Base-by-base conservation (phyloP, 2,329 filamentous ascomycete species). In the Alternaria infectoria region DNA sequence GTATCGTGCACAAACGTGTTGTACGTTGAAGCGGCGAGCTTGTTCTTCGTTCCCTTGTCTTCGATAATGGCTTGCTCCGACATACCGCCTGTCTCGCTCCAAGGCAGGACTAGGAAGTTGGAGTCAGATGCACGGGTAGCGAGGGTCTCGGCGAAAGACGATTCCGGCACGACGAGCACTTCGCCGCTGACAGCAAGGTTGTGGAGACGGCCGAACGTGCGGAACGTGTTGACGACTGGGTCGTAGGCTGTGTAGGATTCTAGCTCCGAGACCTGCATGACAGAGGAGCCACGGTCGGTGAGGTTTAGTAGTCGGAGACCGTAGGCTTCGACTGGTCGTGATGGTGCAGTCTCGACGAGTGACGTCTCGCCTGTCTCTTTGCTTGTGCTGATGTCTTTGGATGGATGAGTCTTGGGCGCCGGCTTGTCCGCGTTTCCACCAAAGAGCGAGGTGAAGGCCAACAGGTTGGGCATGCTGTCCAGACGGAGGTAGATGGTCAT, bases 201-300 rank as follows among this genome's bases (percentile, higher is more conserved):
- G 75, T 96, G 89, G 44, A 97, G 87, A 66, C 91, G 91, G 2
- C 93, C 93, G 70, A 97, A 94, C 0, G 93, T 93, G 51, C 92
- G 89, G 85, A 97, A 97, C 0, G 93, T 92, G 76, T 97, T 97
- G 58, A 97, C 89, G 5, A 98, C 90, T 0, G 95, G 93, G 73
- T 98, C 95, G 72, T 69, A 78, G 69, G 70, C 84, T 67, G 76
- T 84, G 79, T 80, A 87, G 52, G 96, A 92, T 43, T 93, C 91
- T 4, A 90, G 86, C 74, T 96, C 93, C 0, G 93, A 90, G 11
- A 97, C 93, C 71, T 93, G 91, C 95, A 98, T 98, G 71, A 97
- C 95, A 17, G 93, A 94, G 1, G 95, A 97, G 45, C 93, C 91
- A 86, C 95, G 93, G 72, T 97, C 94, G 0, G 93, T 96, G 12